Evolutionary conservation across 345 rosid species (phyloP).

Genomic region (Acer negundo): DNA sequence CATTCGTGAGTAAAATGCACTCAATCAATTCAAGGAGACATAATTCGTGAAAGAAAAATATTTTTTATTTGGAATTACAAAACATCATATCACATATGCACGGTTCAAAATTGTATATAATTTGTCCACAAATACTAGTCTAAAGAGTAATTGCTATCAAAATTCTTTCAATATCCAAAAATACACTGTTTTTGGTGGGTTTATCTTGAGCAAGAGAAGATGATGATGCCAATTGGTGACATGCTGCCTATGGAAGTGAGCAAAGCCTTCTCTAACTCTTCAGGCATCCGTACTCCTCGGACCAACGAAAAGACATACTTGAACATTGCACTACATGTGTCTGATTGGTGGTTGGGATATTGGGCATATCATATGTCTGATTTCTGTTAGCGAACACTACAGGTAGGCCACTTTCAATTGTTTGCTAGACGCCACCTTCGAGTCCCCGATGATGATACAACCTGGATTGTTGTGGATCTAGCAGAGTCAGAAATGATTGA

Average conservation of each 20-base stretch:
- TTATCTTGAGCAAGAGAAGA: background rate
- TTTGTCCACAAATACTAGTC: background rate
- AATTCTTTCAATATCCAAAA: background rate
- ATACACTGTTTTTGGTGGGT: background rate
- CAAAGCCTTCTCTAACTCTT: conserved; percentile 35
- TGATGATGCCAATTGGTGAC: background rate
- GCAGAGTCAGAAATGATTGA: too few relatives aligned
- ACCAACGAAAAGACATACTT: conserved; percentile 27
- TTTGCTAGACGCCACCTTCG: too few relatives aligned
- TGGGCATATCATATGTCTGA: too few relatives aligned
- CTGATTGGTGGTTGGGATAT: too few relatives aligned
- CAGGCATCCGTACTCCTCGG: conserved; percentile 12
- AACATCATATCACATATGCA: background rate
- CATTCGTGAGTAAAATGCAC: too few relatives aligned
- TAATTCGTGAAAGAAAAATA: too few relatives aligned
- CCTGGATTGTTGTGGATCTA: too few relatives aligned
- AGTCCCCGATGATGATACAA: too few relatives aligned
- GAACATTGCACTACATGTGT: background rate
- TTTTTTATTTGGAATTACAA: too few relatives aligned
- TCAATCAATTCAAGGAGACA: too few relatives aligned
- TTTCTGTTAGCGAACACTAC: too few relatives aligned
- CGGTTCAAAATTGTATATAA: background rate
- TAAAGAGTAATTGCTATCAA: background rate
- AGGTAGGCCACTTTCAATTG: too few relatives aligned
- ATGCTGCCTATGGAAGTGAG: conserved; percentile 14